Evolutionary conservation across 768 basidiomycete genomes (phyloP).

Genomic region (Zangia roseola): DNA sequence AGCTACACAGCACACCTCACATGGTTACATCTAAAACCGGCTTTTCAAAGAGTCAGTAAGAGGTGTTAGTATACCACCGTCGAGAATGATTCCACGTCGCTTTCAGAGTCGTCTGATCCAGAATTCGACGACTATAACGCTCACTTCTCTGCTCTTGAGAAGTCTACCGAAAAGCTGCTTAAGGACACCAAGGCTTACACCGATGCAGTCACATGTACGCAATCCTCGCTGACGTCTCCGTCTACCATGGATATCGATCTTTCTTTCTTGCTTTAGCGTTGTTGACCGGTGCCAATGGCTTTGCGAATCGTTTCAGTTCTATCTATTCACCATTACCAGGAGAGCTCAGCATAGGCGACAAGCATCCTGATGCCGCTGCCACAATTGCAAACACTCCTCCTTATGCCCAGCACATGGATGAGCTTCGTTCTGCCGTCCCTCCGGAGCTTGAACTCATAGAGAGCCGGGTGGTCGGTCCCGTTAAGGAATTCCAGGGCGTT

Average conservation of each 20-base stretch:
- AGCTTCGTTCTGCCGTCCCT: slow-evolving; percentile 70
- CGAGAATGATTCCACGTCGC: slow-evolving; percentile 3
- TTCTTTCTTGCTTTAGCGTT: slow-evolving; percentile 47
- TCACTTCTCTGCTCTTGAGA: slow-evolving; percentile 75
- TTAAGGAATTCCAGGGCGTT: slow-evolving; percentile 84
- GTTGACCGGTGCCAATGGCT: slow-evolving; percentile 63
- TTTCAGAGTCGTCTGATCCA: slow-evolving; percentile 72
- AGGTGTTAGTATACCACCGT: not conserved
- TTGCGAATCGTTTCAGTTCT: slow-evolving; percentile 59
- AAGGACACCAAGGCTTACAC: slow-evolving; percentile 90
- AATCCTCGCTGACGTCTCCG: not conserved
- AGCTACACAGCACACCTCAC: slow-evolving; percentile 75
- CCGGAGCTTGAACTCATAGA: slow-evolving; percentile 97
- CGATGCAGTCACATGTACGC: slow-evolving; percentile 71
- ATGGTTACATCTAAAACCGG: slow-evolving; percentile 85
- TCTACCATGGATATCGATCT: slow-evolving; percentile 2
- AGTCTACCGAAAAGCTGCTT: slow-evolving; percentile 81
- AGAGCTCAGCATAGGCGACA: slow-evolving; percentile 78
- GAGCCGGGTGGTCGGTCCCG: slow-evolving; percentile 77
- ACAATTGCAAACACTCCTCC: slow-evolving; percentile 76
- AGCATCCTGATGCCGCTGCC: slow-evolving; percentile 72
- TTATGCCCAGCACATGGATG: slow-evolving; percentile 76
- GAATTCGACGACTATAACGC: slow-evolving; percentile 88
- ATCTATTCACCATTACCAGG: slow-evolving; percentile 65
- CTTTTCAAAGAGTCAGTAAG: slow-evolving; percentile 81